A percentile compares a stretch with the other conserved stretches of the same genome.
These are phyloP conservation scores for Glarea lozoyensis DNA, from an alignment of 495 filamentous ascomycete species.

Conservation along the genomic window DNA sequence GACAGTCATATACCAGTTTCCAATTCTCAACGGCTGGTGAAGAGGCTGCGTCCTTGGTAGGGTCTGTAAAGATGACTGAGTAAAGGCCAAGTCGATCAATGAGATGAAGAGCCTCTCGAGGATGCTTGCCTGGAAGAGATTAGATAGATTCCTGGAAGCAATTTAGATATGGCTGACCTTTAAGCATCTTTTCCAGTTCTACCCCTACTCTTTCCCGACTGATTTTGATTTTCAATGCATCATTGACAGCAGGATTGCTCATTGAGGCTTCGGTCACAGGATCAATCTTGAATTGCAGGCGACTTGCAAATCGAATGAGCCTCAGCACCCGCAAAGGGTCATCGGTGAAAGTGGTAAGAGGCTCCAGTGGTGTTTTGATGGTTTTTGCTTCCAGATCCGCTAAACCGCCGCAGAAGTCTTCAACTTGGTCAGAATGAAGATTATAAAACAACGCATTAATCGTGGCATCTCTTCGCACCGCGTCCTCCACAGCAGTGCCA, in stretches of 20 bases:
- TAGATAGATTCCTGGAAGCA: not conserved
- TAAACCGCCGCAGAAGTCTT: constrained; percentile 79
- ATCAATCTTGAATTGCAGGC: constrained; percentile 73
- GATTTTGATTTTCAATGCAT: constrained; percentile 78
- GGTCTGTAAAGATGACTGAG: constrained; percentile 69
- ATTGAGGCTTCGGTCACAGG: constrained; percentile 59
- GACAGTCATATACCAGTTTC: constrained; percentile 40
- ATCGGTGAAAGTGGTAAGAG: constrained; percentile 88
- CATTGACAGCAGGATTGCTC: constrained; percentile 61
- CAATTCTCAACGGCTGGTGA: constrained; percentile 34
- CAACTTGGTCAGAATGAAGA: constrained; percentile 62
- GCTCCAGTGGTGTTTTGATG: constrained; percentile 81
- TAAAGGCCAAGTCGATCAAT: constrained; percentile 72
- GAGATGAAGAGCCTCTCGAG: constrained; percentile 56
- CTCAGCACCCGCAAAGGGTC: constrained; percentile 88
- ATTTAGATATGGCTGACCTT: constrained; percentile 35
- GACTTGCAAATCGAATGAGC: constrained; percentile 80
- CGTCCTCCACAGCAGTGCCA: constrained; percentile 84
- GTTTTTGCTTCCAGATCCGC: constrained; percentile 61
- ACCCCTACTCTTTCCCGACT: constrained; percentile 78
- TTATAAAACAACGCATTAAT: constrained; percentile 98
- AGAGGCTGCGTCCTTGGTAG: constrained; percentile 30
- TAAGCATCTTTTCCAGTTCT: constrained; percentile 87
- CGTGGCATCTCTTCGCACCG: constrained; percentile 81
- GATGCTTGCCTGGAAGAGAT: constrained; percentile 54